Conservation (phyloP, 768 basidiomycete genomes). For the Russula virescens region DNA sequence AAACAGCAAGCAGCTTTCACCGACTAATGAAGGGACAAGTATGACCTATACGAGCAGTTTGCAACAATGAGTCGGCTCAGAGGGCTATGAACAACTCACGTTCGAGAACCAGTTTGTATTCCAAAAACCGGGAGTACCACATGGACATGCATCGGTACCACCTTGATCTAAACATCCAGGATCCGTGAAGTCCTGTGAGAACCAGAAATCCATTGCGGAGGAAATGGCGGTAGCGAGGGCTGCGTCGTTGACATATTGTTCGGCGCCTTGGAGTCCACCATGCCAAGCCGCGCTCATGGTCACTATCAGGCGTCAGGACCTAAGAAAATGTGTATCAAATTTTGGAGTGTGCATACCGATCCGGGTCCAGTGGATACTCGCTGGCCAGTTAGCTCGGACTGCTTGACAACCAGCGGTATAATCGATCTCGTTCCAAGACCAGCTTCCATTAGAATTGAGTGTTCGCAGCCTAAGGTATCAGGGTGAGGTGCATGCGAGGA, state of each 20-base stretch:
- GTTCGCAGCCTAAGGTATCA: constrained; percentile 21
- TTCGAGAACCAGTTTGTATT: constrained; percentile 25
- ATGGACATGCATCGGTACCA: constrained; percentile 29
- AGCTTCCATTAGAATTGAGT: constrained; percentile 23
- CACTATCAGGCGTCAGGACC: constrained; percentile 12
- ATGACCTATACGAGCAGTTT: constrained; percentile 16
- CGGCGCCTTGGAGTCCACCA: constrained; percentile 21
- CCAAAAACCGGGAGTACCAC: constrained; percentile 28
- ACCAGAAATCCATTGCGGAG: constrained; percentile 31
- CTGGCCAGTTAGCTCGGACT: constrained; percentile 35
- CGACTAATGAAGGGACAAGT: constrained; percentile 19
- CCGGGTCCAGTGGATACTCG: constrained; percentile 29
- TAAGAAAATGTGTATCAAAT: background rate
- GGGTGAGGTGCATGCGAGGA: background rate
- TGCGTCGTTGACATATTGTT: constrained; percentile 14
- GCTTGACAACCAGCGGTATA: constrained; percentile 32
- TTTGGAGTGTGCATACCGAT: constrained; percentile 23
- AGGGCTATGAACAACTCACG: constrained; percentile 1
- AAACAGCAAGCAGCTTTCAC: constrained; percentile 20
- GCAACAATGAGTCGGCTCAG: background rate
- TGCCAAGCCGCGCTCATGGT: constrained; percentile 27
- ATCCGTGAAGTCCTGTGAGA: constrained; percentile 28
- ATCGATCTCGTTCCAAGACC: constrained; percentile 27
- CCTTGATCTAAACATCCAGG: constrained; percentile 29
- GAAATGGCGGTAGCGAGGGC: constrained; percentile 23